Percentiles rank a stretch among this genome's conserved stretches.
Conservation (phyloP, 1,139 yeast species). For the Sugiyamaella paludigena region DNA sequence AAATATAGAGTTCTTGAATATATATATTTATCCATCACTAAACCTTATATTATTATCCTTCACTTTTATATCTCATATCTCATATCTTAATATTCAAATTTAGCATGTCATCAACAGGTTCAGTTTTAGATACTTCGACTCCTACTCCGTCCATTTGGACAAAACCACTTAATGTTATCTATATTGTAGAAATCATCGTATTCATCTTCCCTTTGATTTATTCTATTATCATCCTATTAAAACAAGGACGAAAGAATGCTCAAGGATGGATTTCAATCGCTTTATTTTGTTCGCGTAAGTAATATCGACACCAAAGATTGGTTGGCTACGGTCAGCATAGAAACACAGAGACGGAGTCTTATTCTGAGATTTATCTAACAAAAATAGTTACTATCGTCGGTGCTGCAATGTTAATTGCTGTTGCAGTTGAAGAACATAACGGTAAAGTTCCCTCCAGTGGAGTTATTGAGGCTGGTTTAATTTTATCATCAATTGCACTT, state of each 20-base stretch:
- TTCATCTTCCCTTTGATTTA: slow-evolving; percentile 8
- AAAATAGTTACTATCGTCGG: slow-evolving; percentile 15
- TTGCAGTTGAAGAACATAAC: slow-evolving; percentile 11
- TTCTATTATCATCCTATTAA: slow-evolving; percentile 1
- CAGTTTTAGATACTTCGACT: background rate
- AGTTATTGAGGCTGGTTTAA: slow-evolving; percentile 16
- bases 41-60: too few relatives aligned
- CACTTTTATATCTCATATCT: too few relatives aligned
- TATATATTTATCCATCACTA: too few relatives aligned
- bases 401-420: slow-evolving; percentile 13
- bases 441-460: slow-evolving; percentile 14
- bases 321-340: background rate
- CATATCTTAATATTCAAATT: too few relatives aligned
- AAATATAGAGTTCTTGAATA: too few relatives aligned
- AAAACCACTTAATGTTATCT: slow-evolving; percentile 14
- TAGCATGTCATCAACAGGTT: too few relatives aligned
- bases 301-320: background rate
- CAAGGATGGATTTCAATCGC: slow-evolving; percentile 16
- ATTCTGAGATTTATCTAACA: background rate
- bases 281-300: background rate
- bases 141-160: slow-evolving; percentile 9
- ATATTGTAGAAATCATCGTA: slow-evolving; percentile 13
- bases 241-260: slow-evolving; percentile 10
- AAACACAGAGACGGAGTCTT: background rate
- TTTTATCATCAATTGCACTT: slow-evolving; percentile 16